Conservation (phyloP, 176 grass and related monocot species). For the Aegilops umbellulata region DNA sequence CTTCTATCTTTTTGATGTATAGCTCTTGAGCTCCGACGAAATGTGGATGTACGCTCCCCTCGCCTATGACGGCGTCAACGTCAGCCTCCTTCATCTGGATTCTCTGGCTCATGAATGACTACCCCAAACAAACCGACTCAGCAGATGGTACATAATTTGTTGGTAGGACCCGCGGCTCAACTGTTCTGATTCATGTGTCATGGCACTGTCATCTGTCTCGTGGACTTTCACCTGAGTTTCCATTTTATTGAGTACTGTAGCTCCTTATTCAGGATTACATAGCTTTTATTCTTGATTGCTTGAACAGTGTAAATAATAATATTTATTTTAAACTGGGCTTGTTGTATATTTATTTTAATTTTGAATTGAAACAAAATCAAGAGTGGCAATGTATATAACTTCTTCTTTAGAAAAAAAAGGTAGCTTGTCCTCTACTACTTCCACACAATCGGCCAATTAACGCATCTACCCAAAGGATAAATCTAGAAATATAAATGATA, state of each 20-base stretch:
- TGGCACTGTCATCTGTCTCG: background rate
- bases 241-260: background rate
- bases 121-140: background rate
- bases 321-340: background rate
- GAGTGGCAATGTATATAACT: no score
- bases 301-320: background rate
- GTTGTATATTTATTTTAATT: background rate
- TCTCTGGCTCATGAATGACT: background rate
- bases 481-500: no score
- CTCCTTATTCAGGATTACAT: background rate
- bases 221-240: background rate
- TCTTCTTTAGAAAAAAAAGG: no score
- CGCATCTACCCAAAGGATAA: no score
- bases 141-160: background rate
- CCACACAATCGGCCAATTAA: no score
- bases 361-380: no score
- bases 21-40: conserved; percentile 60
- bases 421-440: no score
- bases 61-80: conserved; percentile 37
- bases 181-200: background rate
- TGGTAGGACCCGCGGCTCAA: background rate
- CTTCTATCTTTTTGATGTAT: background rate
- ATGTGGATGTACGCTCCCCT: conserved; percentile 67
- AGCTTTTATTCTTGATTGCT: background rate
- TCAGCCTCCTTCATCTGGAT: background rate